These are phyloP conservation scores for Solanum etuberosum DNA, from an alignment of 257 asterid species.

Conservation along the genomic window DNA sequence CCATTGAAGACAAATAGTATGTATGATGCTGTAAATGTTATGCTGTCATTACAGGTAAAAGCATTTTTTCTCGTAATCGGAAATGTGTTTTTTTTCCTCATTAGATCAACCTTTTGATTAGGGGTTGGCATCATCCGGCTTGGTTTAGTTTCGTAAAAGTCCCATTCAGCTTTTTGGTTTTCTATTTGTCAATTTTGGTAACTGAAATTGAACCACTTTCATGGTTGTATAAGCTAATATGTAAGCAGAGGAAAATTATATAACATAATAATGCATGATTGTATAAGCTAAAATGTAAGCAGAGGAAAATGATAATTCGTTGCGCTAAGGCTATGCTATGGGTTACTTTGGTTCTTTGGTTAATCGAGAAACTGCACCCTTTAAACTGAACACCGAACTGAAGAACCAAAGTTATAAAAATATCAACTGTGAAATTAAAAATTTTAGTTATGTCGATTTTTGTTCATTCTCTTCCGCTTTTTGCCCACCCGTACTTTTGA, in stretches of 20 bases:
- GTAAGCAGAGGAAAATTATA: neutral
- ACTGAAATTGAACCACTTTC: neutral
- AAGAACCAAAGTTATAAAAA: neutral
- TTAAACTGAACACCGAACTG: neutral
- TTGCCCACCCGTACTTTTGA: too few relatives aligned
- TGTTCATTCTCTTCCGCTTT: too few relatives aligned
- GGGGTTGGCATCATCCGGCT: neutral
- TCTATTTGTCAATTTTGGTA: neutral
- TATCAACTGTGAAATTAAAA: neutral
- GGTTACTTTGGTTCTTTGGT: neutral
- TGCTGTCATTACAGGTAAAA: slow-evolving; percentile 74
- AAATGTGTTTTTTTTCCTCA: neutral
- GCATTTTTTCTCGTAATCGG: neutral
- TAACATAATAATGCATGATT: neutral
- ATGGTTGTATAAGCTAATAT: neutral
- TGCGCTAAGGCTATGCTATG: neutral
- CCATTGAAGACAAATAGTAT: slow-evolving; percentile 45
- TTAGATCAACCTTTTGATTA: neutral
- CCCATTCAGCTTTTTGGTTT: neutral
- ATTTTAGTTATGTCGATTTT: too few relatives aligned
- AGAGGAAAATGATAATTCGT: too few relatives aligned
- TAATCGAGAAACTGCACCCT: neutral
- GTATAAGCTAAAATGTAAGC: too few relatives aligned
- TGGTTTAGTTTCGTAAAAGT: neutral
- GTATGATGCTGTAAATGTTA: slow-evolving; percentile 78